Conservation (phyloP, 441 rosid genomes). For the Aquilaria agallochum region DNA sequence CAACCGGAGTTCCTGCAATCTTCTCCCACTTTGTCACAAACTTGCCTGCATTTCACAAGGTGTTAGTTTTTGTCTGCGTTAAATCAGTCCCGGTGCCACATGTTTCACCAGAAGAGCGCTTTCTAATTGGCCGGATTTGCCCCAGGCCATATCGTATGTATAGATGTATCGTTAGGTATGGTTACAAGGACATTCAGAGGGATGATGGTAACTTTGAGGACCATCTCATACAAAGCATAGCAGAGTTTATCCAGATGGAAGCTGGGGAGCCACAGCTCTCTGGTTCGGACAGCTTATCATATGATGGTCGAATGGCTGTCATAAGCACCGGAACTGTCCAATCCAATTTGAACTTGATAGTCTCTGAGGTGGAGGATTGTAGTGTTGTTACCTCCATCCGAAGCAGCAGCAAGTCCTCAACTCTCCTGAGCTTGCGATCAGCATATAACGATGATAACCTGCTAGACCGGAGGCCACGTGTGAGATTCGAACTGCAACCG, state of each 20-base stretch:
- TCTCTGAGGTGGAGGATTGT: background rate
- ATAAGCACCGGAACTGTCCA: background rate
- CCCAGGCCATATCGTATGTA: conserved; percentile 13
- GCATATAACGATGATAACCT: no score
- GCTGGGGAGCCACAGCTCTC: no score
- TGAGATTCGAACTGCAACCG: no score
- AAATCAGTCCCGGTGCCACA: conserved; percentile 20
- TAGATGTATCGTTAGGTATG: conserved; percentile 25
- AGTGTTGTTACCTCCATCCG: background rate
- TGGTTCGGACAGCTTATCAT: no score
- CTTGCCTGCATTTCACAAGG: conserved; percentile 26
- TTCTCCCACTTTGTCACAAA: conserved; percentile 28
- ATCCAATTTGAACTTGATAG: background rate
- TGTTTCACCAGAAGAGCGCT: conserved; percentile 15
- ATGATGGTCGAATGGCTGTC: no score
- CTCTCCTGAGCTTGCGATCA: no score
- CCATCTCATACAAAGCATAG: background rate
- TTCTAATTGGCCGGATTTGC: conserved; percentile 16
- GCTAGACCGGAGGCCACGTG: no score
- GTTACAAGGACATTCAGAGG: background rate
- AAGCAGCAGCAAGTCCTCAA: background rate
- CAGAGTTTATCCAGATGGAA: no score
- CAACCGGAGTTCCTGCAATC: conserved; percentile 25
- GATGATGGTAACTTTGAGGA: background rate
- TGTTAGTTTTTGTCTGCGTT: conserved; percentile 20